Evolutionary conservation across 2,329 filamentous ascomycete species (phyloP).

Genomic region (Cladosporium sp.): DNA sequence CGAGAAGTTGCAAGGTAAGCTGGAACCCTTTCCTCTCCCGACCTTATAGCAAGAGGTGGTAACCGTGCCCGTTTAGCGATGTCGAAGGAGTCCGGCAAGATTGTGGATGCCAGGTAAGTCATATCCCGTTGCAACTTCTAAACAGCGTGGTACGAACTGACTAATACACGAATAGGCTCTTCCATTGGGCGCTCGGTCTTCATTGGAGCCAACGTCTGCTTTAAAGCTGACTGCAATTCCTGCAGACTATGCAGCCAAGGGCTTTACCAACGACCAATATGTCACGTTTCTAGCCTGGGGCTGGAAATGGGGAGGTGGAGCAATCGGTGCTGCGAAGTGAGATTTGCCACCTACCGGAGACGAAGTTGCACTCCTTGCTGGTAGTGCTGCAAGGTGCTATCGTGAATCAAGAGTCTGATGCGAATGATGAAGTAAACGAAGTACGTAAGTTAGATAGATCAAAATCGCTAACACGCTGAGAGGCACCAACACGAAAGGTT

Average conservation of each 20-base stretch:
- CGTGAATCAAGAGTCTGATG: not conserved
- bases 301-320: constrained; percentile 29
- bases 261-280: constrained; percentile 35
- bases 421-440: not conserved
- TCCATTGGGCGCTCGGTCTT: constrained; percentile 61
- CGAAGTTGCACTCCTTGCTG: not conserved
- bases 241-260: constrained; percentile 32
- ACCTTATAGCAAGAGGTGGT: constrained; percentile 19
- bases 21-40: not conserved
- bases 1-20: constrained; percentile 50
- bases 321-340: not conserved
- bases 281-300: constrained; percentile 36
- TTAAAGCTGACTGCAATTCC: constrained; percentile 28
- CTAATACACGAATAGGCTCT: constrained; percentile 46
- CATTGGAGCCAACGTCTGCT: constrained; percentile 42
- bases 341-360: not conserved
- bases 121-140: not conserved
- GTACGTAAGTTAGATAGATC: not conserved
- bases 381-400: not conserved
- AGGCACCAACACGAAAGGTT: not conserved
- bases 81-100: constrained; percentile 49
- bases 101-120: constrained; percentile 52
- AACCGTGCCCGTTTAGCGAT: constrained; percentile 30
- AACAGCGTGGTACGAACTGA: not conserved
- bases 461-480: no score